Conservation (phyloP, 371 early-diverging fungal species). For the Sporodiniella umbellata region DNA sequence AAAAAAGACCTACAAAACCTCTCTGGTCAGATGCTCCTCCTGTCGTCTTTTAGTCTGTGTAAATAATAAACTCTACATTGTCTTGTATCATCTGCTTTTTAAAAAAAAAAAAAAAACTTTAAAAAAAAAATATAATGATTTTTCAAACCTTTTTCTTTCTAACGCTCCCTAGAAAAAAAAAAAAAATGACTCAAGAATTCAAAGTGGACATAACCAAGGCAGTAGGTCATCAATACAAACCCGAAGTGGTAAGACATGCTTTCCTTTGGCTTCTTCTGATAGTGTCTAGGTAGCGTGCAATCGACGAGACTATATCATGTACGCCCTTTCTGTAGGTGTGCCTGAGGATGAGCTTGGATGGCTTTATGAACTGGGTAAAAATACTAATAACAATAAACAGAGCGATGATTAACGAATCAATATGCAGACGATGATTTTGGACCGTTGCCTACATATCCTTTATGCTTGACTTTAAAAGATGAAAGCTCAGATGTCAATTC, state of each 20-base stretch:
- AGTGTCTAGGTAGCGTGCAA: slow-evolving; percentile 64
- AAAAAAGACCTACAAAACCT: background rate
- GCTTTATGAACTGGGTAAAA: slow-evolving; percentile 61
- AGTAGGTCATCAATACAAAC: slow-evolving; percentile 10
- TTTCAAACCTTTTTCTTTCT: no score
- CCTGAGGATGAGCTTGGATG: slow-evolving; percentile 56
- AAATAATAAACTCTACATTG: background rate
- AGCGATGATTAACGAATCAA: background rate
- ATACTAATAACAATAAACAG: background rate
- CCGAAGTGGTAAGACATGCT: slow-evolving; percentile 12
- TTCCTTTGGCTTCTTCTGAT: no score
- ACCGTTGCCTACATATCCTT: slow-evolving; percentile 71
- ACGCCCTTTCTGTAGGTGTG: slow-evolving; percentile 67
- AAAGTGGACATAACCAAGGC: slow-evolving; percentile 22
- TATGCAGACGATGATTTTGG: slow-evolving; percentile 54
- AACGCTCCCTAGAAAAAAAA: no score
- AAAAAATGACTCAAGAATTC: slow-evolving; percentile 21
- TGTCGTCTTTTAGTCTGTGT: background rate
- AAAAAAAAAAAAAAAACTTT: no score
- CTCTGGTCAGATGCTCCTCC: background rate
- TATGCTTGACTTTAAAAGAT: slow-evolving; percentile 56
- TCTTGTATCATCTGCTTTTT: no score
- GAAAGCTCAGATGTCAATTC: slow-evolving; percentile 58
- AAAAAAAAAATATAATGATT: no score
- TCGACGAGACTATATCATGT: slow-evolving; percentile 66